phyloP scores from a whole-genome alignment of 179 eudicot species.

The Monotropa hypopitys region DNA sequence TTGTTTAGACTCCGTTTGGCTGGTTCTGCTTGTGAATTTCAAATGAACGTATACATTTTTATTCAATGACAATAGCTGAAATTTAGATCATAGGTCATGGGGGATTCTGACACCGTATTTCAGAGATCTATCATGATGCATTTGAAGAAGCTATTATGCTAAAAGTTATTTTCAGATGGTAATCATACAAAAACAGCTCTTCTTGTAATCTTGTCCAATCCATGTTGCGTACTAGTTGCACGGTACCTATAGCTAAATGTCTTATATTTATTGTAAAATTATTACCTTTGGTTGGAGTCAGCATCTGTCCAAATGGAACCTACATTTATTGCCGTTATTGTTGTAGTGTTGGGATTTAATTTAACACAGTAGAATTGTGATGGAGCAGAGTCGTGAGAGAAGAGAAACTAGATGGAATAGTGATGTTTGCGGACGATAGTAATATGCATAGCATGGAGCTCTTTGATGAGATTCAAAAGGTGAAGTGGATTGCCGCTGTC shows the following conservation, averaged over 20 bases:
- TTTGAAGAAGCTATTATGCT: not conserved
- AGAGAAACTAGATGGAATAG: conserved; percentile 67
- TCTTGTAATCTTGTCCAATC: too few relatives aligned
- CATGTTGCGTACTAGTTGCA: not conserved
- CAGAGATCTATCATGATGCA: not conserved
- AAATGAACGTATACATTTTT: not conserved
- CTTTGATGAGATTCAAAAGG: conserved; percentile 83
- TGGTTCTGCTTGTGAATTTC: not conserved
- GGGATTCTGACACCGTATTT: not conserved
- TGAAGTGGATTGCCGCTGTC: conserved; percentile 70
- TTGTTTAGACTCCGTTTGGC: not conserved
- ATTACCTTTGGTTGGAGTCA: not conserved
- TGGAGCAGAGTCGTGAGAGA: conserved; percentile 63
- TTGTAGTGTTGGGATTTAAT: conserved; percentile 4
- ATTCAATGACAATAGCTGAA: not conserved
- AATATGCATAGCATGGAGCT: conserved; percentile 91
- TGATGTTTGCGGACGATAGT: conserved; percentile 95
- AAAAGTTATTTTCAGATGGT: not conserved
- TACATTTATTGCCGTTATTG: not conserved
- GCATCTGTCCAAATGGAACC: not conserved
- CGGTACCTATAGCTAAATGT: not conserved
- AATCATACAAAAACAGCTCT: not conserved
- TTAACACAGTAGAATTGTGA: conserved; percentile 9
- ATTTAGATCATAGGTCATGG: not conserved
- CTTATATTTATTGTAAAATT: too few relatives aligned